Conservation (phyloP, 129 eudicot species). For the Deinandra increscens region DNA sequence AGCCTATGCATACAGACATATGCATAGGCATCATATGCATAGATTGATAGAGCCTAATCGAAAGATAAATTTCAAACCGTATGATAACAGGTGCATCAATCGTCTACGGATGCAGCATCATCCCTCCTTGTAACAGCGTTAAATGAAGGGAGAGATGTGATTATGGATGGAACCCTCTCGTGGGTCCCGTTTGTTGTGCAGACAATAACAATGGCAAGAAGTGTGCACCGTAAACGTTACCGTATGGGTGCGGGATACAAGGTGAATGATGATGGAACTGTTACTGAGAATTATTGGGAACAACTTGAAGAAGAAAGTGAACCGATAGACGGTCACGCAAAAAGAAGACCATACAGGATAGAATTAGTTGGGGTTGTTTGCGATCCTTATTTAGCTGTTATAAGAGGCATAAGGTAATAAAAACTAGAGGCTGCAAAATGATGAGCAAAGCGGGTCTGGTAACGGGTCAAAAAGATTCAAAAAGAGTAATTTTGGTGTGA, state of each 20-base stretch:
- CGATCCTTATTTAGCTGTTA: constrained; percentile 92
- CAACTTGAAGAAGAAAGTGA: constrained; percentile 77
- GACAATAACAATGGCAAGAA: constrained; percentile 97
- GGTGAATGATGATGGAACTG: constrained; percentile 58
- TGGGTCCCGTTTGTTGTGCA: constrained; percentile 98
- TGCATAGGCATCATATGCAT: neutral
- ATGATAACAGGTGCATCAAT: constrained; percentile 80
- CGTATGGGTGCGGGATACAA: constrained; percentile 95
- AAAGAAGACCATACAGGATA: constrained; percentile 84
- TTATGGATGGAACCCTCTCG: constrained; percentile 99
- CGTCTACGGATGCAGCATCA: constrained; percentile 99
- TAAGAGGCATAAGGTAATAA: constrained; percentile 83
- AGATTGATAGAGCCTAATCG: too few species aligned
- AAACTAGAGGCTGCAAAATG: constrained; percentile 2
- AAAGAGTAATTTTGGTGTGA: neutral
- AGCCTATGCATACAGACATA: too few species aligned
- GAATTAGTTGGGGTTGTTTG: constrained; percentile 94
- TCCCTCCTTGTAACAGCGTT: constrained; percentile 96
- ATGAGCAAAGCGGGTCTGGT: neutral
- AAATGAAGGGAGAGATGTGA: constrained; percentile 94
- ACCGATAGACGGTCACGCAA: constrained; percentile 46
- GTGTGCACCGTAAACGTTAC: constrained; percentile 78
- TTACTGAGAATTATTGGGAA: constrained; percentile 90
- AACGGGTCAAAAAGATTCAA: constrained; percentile 1
- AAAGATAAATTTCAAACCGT: neutral